phyloP scores from a whole-genome alignment of 176 grass and related monocot species.

The Alloteropsis semialata region DNA sequence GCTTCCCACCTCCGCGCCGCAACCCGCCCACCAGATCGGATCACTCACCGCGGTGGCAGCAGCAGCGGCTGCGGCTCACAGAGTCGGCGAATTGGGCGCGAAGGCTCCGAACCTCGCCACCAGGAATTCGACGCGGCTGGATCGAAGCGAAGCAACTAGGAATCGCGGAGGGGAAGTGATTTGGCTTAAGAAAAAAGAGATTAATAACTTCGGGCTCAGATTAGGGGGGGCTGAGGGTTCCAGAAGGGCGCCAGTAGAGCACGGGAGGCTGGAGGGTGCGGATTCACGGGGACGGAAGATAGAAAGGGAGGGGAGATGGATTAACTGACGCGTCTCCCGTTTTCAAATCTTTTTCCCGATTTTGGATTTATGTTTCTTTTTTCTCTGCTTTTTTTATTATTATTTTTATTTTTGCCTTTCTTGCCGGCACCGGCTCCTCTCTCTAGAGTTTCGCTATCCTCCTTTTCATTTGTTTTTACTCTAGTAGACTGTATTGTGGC shows the following conservation, averaged over 20 bases:
- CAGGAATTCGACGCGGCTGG: background rate
- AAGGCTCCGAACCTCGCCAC: background rate
- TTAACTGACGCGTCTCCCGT: conserved; percentile 16
- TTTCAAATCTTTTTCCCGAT: conserved; percentile 14
- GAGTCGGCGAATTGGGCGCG: background rate
- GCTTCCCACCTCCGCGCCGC: background rate
- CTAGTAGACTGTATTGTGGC: background rate
- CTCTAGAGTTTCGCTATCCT: background rate
- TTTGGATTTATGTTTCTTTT: background rate
- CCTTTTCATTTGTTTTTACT: background rate
- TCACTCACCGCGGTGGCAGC: background rate
- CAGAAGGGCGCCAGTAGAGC: conserved; percentile 50
- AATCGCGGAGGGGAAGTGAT: conserved; percentile 8
- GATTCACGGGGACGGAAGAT: conserved; percentile 41
- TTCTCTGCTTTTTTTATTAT: background rate
- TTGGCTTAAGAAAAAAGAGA: conserved; percentile 3
- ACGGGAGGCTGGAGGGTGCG: conserved; percentile 39
- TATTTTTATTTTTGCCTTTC: background rate
- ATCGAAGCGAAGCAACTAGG: conserved; percentile 21
- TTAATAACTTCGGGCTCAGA: conserved; percentile 14
- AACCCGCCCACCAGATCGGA: conserved; percentile 32
- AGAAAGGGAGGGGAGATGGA: conserved; percentile 26
- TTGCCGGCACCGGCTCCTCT: background rate
- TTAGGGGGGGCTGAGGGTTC: conserved; percentile 40
- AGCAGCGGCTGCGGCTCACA: background rate